phyloP scores from a whole-genome alignment of 352 stramenopile species.

The Phytopythium oedochilum region DNA sequence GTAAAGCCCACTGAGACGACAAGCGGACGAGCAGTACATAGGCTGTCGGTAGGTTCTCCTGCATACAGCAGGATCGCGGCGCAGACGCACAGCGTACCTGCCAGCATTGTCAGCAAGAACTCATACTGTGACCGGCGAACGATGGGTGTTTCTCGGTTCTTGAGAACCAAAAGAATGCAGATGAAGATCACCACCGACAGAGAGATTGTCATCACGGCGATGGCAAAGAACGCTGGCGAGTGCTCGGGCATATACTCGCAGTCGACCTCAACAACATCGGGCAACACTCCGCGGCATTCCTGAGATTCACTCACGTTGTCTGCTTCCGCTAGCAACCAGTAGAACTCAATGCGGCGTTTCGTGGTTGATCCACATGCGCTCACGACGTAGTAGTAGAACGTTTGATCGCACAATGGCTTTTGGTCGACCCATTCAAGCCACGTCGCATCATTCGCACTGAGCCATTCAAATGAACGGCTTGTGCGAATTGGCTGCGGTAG shows the following conservation, averaged over 20 bases:
- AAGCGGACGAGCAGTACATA: constrained; percentile 15
- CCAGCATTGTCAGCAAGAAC: constrained; percentile 28
- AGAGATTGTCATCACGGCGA: constrained; percentile 14
- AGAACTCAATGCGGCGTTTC: constrained; percentile 5
- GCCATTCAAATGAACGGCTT: constrained; percentile 20
- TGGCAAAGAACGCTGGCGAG: neutral
- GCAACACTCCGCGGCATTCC: constrained; percentile 14
- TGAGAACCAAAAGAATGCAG: constrained; percentile 3
- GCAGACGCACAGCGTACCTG: constrained; percentile 28
- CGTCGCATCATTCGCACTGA: constrained; percentile 8
- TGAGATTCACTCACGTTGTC: constrained; percentile 8
- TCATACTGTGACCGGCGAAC: constrained; percentile 50
- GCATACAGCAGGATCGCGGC: constrained; percentile 15
- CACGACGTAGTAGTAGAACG: constrained; percentile 17
- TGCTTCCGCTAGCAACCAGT: constrained; percentile 15
- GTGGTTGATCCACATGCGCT: constrained; percentile 6
- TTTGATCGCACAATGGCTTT: constrained; percentile 15
- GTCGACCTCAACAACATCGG: constrained; percentile 5
- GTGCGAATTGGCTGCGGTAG: constrained; percentile 9
- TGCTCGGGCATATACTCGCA: constrained; percentile 21
- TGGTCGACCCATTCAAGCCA: constrained; percentile 16
- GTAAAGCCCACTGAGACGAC: constrained; percentile 16
- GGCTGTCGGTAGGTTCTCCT: constrained; percentile 14
- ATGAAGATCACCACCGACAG: neutral
- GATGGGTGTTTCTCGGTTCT: constrained; percentile 18